Percentiles rank a stretch among this genome's conserved stretches.
phyloP scores from a whole-genome alignment of 2,329 filamentous ascomycete genomes.

The Leptographium wingfieldii region DNA sequence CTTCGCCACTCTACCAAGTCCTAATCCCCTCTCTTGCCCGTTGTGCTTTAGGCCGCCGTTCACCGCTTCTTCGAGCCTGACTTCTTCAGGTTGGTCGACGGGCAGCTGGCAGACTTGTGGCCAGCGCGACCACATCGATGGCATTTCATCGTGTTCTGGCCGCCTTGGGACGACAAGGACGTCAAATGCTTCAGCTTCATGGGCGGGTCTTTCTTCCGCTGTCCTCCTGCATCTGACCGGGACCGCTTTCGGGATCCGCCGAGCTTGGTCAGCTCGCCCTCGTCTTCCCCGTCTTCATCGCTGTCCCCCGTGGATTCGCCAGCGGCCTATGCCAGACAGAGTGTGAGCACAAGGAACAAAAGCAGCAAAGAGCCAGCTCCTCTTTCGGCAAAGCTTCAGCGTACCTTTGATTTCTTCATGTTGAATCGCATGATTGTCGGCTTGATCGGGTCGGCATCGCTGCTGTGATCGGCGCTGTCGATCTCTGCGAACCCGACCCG shows the following conservation, averaged over 20 bases:
- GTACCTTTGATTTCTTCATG: slow-evolving; percentile 20
- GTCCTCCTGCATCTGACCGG: slow-evolving; percentile 33
- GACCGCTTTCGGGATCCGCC: slow-evolving; percentile 8
- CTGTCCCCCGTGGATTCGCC: slow-evolving; percentile 22
- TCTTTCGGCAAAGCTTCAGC: background rate
- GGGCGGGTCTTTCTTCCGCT: slow-evolving; percentile 49
- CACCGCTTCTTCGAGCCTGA: slow-evolving; percentile 1
- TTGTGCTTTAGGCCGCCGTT: background rate
- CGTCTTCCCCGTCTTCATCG: slow-evolving; percentile 3
- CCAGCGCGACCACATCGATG: slow-evolving; percentile 49
- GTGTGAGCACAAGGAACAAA: background rate
- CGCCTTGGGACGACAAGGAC: slow-evolving; percentile 41
- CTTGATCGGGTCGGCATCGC: slow-evolving; percentile 1
- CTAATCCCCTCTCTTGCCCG: background rate
- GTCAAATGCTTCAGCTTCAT: slow-evolving; percentile 46
- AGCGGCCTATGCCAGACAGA: background rate
- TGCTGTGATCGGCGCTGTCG: slow-evolving; percentile 20
- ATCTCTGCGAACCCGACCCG: slow-evolving; percentile 42
- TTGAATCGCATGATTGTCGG: slow-evolving; percentile 18
- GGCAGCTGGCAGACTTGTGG: slow-evolving; percentile 46
- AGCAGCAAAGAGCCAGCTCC: too few relatives aligned
- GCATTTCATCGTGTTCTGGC: slow-evolving; percentile 33
- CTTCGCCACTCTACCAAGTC: background rate
- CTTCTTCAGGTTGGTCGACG: slow-evolving; percentile 19
- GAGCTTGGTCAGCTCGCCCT: background rate